Percentiles rank a stretch among this genome's conserved stretches.
Evolutionary conservation across 345 rosid genomes (phyloP).

Genomic region (Citrus inodora): DNA sequence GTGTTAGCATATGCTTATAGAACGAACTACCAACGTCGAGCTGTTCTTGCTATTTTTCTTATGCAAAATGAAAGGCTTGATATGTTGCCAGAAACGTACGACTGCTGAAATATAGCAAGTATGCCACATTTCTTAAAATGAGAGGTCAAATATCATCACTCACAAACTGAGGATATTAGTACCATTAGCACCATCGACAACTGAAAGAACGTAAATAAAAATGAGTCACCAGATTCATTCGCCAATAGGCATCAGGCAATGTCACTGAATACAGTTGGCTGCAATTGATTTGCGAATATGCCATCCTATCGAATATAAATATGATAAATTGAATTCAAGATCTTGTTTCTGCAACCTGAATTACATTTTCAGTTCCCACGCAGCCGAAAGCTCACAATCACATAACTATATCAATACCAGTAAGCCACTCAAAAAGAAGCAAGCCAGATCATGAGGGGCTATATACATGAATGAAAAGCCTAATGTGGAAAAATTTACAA

Average conservation of each 20-base stretch:
- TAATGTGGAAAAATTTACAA: conserved; percentile 22
- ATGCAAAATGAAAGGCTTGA: too few relatives aligned
- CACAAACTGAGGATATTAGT: too few relatives aligned
- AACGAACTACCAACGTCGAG: too few relatives aligned
- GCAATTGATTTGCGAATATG: not conserved
- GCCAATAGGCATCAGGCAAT: not conserved
- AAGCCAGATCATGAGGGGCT: not conserved
- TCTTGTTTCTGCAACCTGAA: not conserved
- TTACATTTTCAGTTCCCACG: not conserved
- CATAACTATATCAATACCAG: not conserved
- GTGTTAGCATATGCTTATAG: too few relatives aligned
- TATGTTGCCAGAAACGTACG: too few relatives aligned
- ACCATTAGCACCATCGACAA: too few relatives aligned
- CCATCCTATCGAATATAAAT: not conserved
- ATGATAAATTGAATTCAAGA: not conserved
- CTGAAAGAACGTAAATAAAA: too few relatives aligned
- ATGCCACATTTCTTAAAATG: not conserved
- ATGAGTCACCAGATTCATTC: not conserved
- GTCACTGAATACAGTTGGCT: not conserved
- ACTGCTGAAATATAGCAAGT: too few relatives aligned
- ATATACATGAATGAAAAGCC: not conserved
- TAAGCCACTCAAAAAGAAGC: not conserved
- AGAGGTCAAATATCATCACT: too few relatives aligned
- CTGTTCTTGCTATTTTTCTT: too few relatives aligned
- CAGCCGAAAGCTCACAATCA: not conserved